Evolutionary conservation across 2,329 filamentous ascomycete species (phyloP), one percentile per base, ranked within the genome.

Genomic region (Aspergillus ochraceoroseus): DNA sequence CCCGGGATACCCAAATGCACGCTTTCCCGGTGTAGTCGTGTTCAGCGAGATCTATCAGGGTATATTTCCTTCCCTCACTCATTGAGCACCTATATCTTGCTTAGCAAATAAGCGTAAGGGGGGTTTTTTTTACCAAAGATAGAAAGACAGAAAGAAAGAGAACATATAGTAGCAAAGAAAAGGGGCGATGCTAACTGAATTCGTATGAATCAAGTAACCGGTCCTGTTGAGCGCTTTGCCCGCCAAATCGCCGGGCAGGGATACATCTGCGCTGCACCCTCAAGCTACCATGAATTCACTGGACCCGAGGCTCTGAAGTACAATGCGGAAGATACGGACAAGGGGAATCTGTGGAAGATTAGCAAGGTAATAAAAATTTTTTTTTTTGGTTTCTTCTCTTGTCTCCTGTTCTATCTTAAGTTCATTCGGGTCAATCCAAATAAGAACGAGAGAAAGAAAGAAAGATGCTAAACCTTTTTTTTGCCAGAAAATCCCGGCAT

Each of bases 21-120:
- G 80, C 58, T 95, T 94, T 57, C 88, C 88, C 0, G 88, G 85
- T 13, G 85, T 95, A 4, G 83, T 86, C 9, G 74, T 95, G 41
- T 95, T 94, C 62, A 89, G 83, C 54, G 89, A 95, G 68, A 95
- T 95, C 57, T 95, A 95, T 61, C 89, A 95, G 80, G 88, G 87
- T 88, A 65, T 22, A 7, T 5, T 1, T 15, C 13, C 12, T 9
- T 12, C 7, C 18, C 3, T 2, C 11, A 1, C 28, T 9, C 9
- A n/a, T 9, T 34, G 15, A 31, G n/a, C 25, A 12, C 6, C 20
- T 5, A 22, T 9, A 22, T n/a, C 25, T n/a, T n/a, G n/a, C n/a
- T n/a, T n/a, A n/a, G n/a, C n/a, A n/a, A n/a, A n/a, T n/a, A n/a
- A n/a, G n/a, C n/a, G n/a, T n/a, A n/a, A n/a, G n/a, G n/a, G n/a